Evolutionary conservation across 805 yeast genomes (phyloP).

Genomic region (Torulaspora maleeae): DNA sequence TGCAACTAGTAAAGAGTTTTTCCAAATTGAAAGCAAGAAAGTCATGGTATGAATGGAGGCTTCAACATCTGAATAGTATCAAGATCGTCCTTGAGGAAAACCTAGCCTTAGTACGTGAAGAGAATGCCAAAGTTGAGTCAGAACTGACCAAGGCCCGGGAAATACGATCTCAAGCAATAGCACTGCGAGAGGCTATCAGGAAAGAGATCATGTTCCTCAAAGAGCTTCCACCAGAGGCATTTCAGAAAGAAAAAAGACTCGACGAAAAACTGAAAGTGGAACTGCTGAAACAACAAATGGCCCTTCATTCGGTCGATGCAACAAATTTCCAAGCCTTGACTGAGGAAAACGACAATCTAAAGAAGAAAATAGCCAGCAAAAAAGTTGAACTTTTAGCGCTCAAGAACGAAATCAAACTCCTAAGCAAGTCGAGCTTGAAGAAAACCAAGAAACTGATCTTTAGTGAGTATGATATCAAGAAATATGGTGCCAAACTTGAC

Average conservation of each 20-base stretch:
- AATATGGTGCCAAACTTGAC: conserved; percentile 10
- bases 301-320: conserved; percentile 10
- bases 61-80: conserved; percentile 46
- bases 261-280: conserved; percentile 17
- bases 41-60: conserved; percentile 62
- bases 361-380: conserved; percentile 3
- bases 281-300: conserved; percentile 17
- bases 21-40: conserved; percentile 50
- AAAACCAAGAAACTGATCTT: conserved; percentile 4
- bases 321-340: conserved; percentile 8
- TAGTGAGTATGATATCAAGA: conserved; percentile 13
- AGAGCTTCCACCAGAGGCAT: conserved; percentile 11
- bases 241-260: conserved; percentile 13
- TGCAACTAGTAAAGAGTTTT: conserved; percentile 46
- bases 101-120: conserved; percentile 23
- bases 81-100: conserved; percentile 33
- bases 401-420: conserved; percentile 10
- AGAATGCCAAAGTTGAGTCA: conserved; percentile 19
- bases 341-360: conserved; percentile 3
- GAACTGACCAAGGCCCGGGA: conserved; percentile 12
- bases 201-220: conserved; percentile 23
- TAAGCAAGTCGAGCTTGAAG: conserved; percentile 4
- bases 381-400: conserved; percentile 3
- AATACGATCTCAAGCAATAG: conserved; percentile 12
- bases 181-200: conserved; percentile 17